Evolutionary conservation across 805 yeast genomes (phyloP), one percentile per base, ranked within the genome.

Genomic region (Debaryomyces prosopidis): DNA sequence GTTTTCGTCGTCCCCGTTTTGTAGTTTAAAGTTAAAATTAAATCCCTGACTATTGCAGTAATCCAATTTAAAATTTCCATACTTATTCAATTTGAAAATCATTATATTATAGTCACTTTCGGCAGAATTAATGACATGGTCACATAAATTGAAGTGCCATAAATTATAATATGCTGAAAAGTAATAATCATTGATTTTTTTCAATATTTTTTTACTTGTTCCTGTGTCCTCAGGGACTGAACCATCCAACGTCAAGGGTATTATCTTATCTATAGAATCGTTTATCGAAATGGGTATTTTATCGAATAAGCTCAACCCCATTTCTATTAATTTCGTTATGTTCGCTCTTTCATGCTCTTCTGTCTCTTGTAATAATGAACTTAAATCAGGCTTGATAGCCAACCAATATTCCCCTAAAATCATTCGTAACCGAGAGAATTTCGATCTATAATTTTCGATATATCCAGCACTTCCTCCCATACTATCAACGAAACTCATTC

Each of bases 121-220:
- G 17, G 45, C 45, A 33, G 51, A 44, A 10, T 47, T 46, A 37
- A 58, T 48, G 4, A 51, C 42, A 39, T 58, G 74, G 58, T 86
- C 92, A 54, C 89, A 80, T 37, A 87, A 66, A 54, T 85, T 85
- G 61, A 82, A 83, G 61, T 87, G 89, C 95, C 95, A 87, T 46
- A 84, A 73, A 55, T 83, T 82, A 57, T 82, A 84, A 63, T 82
- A 85, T 1, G 89, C 81, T 12, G 78, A 71, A 58, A 81, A 80
- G 52, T 82, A 80, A 33, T 76, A 65, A 55, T 85, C 89, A 59
- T 82, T 83, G 45, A 80, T 72, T 46, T 69, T 71, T 58, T 77
- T 68, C 18, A 65, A 55, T n/a, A 75, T 68, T 38, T 64, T 67
- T 26, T 73, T 71, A 51, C 71, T 75, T 36, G 65, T 12, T 40